Evolutionary conservation across 139 green algal species (phyloP), one percentile per base, ranked within the genome.

Genomic region (Nannochloris sp.): DNA sequence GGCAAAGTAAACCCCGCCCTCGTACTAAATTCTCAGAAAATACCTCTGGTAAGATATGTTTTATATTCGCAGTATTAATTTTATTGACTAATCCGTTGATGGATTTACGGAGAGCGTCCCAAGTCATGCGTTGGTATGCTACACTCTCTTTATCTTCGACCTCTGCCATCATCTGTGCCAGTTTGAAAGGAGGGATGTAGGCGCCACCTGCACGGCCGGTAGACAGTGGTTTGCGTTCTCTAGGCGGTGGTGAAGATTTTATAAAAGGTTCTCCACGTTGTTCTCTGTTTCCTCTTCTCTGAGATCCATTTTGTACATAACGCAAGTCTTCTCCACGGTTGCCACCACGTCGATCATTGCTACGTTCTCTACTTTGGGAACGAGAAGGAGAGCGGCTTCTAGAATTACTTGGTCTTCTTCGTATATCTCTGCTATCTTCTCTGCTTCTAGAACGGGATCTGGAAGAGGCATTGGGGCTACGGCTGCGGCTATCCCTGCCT

Each of bases 81-180:
- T 98, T 99, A 85, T 99, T 99, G 65, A 99, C 81, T n/a, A 98
- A 82, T 35, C 93, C 93, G 68, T 99, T 99, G 70, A 99, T 83
- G 32, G 61, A 79, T 73, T 93, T 93, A 39, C 87, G 67, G 71
- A 93, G 60, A 34, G 88, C 88, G 67, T 98, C 94, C 93, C 93
- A 99, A 2, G 88, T 93, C 59, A 97, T 76, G 31, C 87, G 83
- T 76, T 97, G 90, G 61, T 93, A 80, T 54, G 30, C 59, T 32
- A 39, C 42, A 5, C 59, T 53, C 27, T 65, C 59, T 54, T 6
- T 65, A 54, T 70, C 63, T n/a, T 62, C 27, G 25, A 78, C 68
- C 32, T 91, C 84, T 38, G 78, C 74, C 83, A 97, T 92, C 92
- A 95, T 95, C 61, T 87, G 83, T 14, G 89, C 89, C 61, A 99